phyloP scores from a whole-genome alignment of 139 green algal species.

The Chlamydomonas schloesseri region DNA sequence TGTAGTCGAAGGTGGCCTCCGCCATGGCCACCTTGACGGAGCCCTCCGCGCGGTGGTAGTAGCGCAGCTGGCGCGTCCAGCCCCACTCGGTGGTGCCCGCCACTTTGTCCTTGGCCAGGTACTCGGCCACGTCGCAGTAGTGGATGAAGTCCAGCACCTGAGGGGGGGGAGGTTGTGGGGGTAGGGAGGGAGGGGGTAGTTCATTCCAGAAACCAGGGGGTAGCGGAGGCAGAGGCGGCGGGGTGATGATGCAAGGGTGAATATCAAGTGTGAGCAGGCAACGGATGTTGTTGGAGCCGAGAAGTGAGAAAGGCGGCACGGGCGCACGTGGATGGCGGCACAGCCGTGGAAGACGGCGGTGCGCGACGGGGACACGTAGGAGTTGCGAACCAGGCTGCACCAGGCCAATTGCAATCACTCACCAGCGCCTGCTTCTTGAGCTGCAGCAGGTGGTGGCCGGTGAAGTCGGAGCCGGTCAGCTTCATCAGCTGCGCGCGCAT shows the following conservation, averaged over 20 bases:
- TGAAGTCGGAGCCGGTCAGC: conserved; percentile 70
- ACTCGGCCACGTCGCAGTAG: conserved; percentile 81
- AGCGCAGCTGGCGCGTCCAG: conserved; percentile 84
- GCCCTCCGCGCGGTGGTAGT: conserved; percentile 62
- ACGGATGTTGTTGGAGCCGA: no score
- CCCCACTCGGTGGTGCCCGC: conserved; percentile 67
- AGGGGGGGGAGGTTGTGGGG: neutral
- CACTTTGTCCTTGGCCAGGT: conserved; percentile 55
- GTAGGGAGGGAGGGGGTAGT: no score
- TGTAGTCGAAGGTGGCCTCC: conserved; percentile 79
- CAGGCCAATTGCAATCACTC: no score
- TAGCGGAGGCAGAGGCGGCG: no score
- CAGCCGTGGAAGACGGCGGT: no score
- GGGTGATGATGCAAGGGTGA: no score
- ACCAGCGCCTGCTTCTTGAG: conserved; percentile 80
- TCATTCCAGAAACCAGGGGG: no score
- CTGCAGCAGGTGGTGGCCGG: conserved; percentile 73
- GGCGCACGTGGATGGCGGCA: no score
- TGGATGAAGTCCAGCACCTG: conserved; percentile 88
- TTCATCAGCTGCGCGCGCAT: conserved; percentile 69
- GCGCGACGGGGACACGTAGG: no score
- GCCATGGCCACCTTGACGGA: conserved; percentile 74
- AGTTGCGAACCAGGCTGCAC: no score
- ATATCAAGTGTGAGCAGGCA: no score
- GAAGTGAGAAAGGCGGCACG: no score